Evolutionary conservation across 352 stramenopile species (phyloP), one percentile per base, ranked within the genome.

Genomic region (Phytophthora parvispora): DNA sequence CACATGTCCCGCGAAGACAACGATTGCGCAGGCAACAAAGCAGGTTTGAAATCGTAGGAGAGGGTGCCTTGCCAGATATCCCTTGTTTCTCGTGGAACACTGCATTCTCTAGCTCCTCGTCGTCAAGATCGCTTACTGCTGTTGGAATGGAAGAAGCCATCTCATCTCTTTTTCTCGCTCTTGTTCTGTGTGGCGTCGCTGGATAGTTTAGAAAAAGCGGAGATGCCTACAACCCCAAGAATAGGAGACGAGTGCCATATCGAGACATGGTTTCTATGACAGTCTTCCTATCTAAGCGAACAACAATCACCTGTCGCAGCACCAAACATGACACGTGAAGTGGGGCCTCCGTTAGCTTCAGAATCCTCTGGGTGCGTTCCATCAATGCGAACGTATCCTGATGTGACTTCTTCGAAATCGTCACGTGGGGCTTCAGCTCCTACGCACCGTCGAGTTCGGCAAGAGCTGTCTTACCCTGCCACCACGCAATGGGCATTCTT

Each of bases 1-100:
- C 82, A 27, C 87, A 93, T 5, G 72, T 74, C 47, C 77, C 69
- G 36, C 65, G 54, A 16, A 95, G 67, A 63, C 86, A 90, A 28
- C 86, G 80, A 49, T 81, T 93, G 8, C 81, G 79, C 0, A 93
- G 56, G 66, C 87, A 93, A 64, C 82, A 95, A 1, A 93, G 69
- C 48, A 93, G 58, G 0, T 60, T 36, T 24, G 87, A 76, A 70
- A 92, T 85, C 16, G 61, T 68, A 2, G 59, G 75, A 3, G 74
- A 77, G 12, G 77, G 74, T 25, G 77, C 60, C 24, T 76, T 64
- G 8, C 42, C 45, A 13, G 16, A 40, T 25, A 71, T 43, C 5
- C 59, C 64, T 28, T 89, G 67, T 40, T 85, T 87, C 25, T 93
- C 85, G 50, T 89, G 71, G 70, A 87, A 93, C 18, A 89, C 82